Base-by-base conservation (phyloP, 192 early-diverging fungal genomes). In the Kappamyces sp. region DNA sequence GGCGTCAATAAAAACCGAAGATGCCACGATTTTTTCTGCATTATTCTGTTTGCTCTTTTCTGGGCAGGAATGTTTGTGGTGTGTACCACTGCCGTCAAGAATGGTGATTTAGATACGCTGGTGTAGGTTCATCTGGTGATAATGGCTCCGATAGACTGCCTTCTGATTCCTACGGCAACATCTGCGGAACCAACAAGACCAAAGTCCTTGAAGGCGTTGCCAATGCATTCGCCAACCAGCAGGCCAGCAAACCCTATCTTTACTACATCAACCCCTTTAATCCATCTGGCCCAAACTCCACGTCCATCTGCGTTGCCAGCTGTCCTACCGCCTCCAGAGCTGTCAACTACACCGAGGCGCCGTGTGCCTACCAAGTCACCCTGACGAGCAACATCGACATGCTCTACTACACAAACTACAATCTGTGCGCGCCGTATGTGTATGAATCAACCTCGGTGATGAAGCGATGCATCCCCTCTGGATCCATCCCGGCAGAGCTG, bases 401-500 rank as follows among this genome's bases (percentile, higher is more conserved):
- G 22, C 22, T 22, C 22, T 22, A 22, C 22, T 22, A 22, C 22
- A 22, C 22, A 22, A 22, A 22, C 22, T 22, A 22, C 22, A 22
- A 22, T 22, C 22, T 22, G 8, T 58, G 55, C 36, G 39, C 55
- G 14, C 31, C n/a, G 47, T 58, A 39, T 14, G 47, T n/a, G 5
- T 58, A 58, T 38, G 12, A 39, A 4, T 61, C 65, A n/a, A 9
- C 36, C 2, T 39, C 65, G 22, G 65, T 62, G 3, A 35, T 66
- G 29, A 61, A 52, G 36, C 48, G 65, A 32, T 66, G 65, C 54
- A 8, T 62, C 14, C 65, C 65, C 2, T 33, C 53, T 22, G 62
- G 31, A 33, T 34, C 39, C 7, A 47, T 68, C 11, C 49, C 48
- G 2, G n/a, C 35, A 15, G 31, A 14, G 8, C 6, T 66, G 12